phyloP scores from a whole-genome alignment of 192 early-diverging fungal genomes.

The Mortierella antarctica region DNA sequence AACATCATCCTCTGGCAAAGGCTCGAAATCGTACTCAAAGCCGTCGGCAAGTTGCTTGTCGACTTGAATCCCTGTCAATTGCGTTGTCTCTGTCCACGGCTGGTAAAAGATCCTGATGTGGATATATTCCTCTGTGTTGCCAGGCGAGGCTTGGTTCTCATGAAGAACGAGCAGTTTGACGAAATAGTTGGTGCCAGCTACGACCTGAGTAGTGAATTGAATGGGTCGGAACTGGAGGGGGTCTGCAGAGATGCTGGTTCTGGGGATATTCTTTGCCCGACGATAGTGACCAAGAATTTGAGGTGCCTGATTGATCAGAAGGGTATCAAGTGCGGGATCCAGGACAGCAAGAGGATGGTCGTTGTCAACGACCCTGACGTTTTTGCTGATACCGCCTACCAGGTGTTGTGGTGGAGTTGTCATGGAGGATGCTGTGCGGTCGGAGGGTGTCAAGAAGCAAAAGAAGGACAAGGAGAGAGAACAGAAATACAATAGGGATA shows the following conservation, averaged over 20 bases:
- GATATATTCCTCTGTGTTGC: slow-evolving; percentile 7
- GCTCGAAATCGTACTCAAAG: not conserved
- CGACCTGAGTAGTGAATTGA: slow-evolving; percentile 24
- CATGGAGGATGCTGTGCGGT: not conserved
- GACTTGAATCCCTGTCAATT: slow-evolving; percentile 10
- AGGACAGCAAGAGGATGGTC: slow-evolving; percentile 10
- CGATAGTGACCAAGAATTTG: slow-evolving; percentile 9
- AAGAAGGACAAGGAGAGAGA: too few relatives aligned
- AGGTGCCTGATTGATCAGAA: not conserved
- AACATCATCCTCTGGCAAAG: not conserved
- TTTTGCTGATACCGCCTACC: slow-evolving; percentile 14
- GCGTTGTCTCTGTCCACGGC: slow-evolving; percentile 7
- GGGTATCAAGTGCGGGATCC: slow-evolving; percentile 6
- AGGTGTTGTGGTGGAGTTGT: not conserved
- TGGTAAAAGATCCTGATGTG: slow-evolving; percentile 30
- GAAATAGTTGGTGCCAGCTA: slow-evolving; percentile 32
- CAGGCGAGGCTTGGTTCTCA: not conserved
- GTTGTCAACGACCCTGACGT: slow-evolving; percentile 4
- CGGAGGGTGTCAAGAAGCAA: too few relatives aligned
- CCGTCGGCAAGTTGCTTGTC: slow-evolving; percentile 2
- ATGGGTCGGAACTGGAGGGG: slow-evolving; percentile 9
- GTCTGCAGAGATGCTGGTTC: not conserved
- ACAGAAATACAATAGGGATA: not conserved
- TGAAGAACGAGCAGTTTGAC: slow-evolving; percentile 27
- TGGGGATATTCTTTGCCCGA: not conserved